Conservation (phyloP, 331 rosid species). For the Erythrophleum ivorense region DNA sequence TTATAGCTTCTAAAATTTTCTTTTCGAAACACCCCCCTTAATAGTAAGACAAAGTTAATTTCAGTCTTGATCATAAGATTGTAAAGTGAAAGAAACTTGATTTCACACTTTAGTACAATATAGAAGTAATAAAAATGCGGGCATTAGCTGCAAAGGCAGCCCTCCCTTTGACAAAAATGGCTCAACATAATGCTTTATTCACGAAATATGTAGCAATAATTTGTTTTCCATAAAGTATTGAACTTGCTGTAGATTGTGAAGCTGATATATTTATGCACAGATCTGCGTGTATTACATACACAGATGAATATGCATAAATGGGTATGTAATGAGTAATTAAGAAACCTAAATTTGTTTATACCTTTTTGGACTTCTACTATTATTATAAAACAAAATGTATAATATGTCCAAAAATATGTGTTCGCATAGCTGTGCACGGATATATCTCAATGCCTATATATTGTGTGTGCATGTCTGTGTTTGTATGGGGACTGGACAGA, state of each 20-base stretch:
- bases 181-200: not conserved
- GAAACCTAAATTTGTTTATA: conserved; percentile 6
- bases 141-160: not conserved
- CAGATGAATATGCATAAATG: not conserved
- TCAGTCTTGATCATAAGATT: not conserved
- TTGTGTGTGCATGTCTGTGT: not conserved
- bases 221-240: not conserved
- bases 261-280: not conserved
- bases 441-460: conserved; percentile 13
- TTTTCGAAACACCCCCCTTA: no score
- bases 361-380: not conserved
- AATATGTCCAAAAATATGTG: not conserved
- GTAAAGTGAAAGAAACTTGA: not conserved
- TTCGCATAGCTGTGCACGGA: not conserved
- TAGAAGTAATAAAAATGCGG: not conserved
- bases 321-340: not conserved
- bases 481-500: not conserved
- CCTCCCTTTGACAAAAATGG: not conserved
- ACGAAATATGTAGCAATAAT: not conserved
- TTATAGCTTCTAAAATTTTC: no score
- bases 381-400: conserved; percentile 8
- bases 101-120: not conserved
- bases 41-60: no score
- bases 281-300: not conserved
- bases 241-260: not conserved